Base-by-base conservation (phyloP, 2,329 filamentous ascomycete species). In the Pezicula radicicola region DNA sequence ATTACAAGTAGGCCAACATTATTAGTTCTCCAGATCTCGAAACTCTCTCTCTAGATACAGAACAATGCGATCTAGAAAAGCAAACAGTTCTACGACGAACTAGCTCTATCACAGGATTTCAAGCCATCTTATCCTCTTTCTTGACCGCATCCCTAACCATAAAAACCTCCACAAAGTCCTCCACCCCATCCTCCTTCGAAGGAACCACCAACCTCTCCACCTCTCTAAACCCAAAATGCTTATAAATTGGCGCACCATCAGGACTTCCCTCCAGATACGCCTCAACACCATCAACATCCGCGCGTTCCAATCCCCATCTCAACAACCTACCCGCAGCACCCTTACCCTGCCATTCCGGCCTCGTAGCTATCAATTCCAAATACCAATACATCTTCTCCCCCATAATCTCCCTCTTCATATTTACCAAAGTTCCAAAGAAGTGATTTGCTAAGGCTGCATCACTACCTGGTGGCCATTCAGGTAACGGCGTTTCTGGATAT, bases 241-340 rank as follows among this genome's bases (percentile, higher is more conserved):
- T 62, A 64, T 83, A 83, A 16, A 80, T 49, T 1, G 66, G 68
- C 52, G 67, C 71, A 2, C 75, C 79, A 15, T 69, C 70, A 0
- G 69, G 71, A 43, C 78, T 79, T 8, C 77, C 75, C 53, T 81
- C 77, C 1, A 83, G 62, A 61, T 76, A 83, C 9, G 72, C 69
- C 42, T 75, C 71, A 13, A 68, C 55, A 0, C 70, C 67, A 1
- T 69, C 71, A 5, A 63, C 66, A 57, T 80, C 77, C 1, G 76
- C 76, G 54, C 65, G 68, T 25, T 70, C 62, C 6, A 74, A 52
- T 0, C 79, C 79, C 75, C 76, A 82, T 25, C 63, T 62, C 37
- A 82, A 57, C 19, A 83, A 49, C 28, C 64, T 62, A 13, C 67
- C 68, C 0, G 71, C 76, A 0, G 72, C 70, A 0, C 79, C 79